Base-by-base conservation (phyloP, 2,329 filamentous ascomycete species). In the Paraconiothyrium sp. region DNA sequence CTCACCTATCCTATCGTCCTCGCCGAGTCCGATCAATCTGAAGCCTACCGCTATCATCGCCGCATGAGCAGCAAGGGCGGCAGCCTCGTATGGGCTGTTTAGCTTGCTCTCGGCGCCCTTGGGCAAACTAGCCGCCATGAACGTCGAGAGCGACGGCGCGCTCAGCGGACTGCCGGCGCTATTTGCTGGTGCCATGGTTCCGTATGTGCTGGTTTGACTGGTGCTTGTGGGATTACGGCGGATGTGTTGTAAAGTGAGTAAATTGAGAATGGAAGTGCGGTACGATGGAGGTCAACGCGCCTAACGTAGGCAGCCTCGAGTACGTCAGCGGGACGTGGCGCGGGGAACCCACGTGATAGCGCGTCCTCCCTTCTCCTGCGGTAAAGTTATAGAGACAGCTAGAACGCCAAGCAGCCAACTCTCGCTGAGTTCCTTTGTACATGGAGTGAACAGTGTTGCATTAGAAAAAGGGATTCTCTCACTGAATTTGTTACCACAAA, bases 1-100 rank as follows among this genome's bases (percentile, higher is more conserved):
- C 81, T 62, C 79, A 92, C 92, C 86, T 66, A 92, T 87, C 51
- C 84, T 87, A 74, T 93, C 88, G 57, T 94, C 92, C 78, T 98
- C 93, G 51, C 90, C 86, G n/a, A 97, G 89, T 1, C 94, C 94
- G 20, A 93, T 80, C 3, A 98, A 84, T 57, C 90, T 86, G 77
- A 97, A 98, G 65, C 89, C 92, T 2, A 94, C 88, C 9, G 90
- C 89, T 27, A 87, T 77, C 89, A 98, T 92, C 72, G 90, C 93
- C 3, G 92, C 91, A 78, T 99, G 94, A 22, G 90, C 84, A 65
- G 96, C 90, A 27, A 98, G 86, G 16, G 92, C 93, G 63, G 97
- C 83, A 51, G 91, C 92, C 80, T 98, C 94, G 76, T 91, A 92
- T 0, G 90, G 86, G 60, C 86, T 90, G 67, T 89, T 89, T 34